A percentile compares a stretch with the other conserved stretches of the same genome.
These are phyloP conservation scores for Diutina catenulata DNA, from an alignment of 1,139 yeast species.

Conservation along the genomic window DNA sequence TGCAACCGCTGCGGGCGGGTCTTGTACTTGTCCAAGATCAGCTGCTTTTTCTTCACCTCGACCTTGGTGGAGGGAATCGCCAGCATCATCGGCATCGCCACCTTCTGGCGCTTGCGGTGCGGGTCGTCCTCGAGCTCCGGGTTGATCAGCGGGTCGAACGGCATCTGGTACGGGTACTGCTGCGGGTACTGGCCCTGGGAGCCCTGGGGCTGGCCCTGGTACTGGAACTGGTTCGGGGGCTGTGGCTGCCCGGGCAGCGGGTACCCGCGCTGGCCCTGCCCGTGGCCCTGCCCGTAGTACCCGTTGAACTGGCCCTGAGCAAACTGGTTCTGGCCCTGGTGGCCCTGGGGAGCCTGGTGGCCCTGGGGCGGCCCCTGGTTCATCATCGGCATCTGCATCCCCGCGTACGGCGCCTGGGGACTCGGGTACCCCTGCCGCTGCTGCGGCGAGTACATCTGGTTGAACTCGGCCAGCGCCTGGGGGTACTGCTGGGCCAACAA, in stretches of 20 bases:
- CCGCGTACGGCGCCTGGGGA: background rate
- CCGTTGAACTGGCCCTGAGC: background rate
- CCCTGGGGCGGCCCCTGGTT: background rate
- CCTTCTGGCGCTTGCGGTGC: conserved; percentile 10
- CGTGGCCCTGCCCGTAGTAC: background rate
- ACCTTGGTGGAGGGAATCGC: conserved; percentile 39
- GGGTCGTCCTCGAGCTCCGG: conserved; percentile 10
- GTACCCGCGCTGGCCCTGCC: background rate
- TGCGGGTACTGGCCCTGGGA: conserved; percentile 20
- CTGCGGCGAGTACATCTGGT: conserved; percentile 12
- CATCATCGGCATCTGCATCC: background rate
- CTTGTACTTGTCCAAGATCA: conserved; percentile 43
- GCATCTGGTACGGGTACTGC: conserved; percentile 11
- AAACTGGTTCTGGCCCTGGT: background rate
- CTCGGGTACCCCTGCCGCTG: background rate
- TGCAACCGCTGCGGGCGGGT: conserved; percentile 9
- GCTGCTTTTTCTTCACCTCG: conserved; percentile 35
- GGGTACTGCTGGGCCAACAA: conserved; percentile 27
- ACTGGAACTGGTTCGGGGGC: conserved; percentile 9
- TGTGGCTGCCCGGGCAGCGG: background rate
- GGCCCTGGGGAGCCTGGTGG: conserved; percentile 5
- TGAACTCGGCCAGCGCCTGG: too few species aligned
- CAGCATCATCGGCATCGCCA: conserved; percentile 5
- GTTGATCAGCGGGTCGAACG: conserved; percentile 12
- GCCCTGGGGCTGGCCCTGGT: conserved; percentile 14